A percentile compares a stretch with the other conserved stretches of the same genome.
These are phyloP conservation scores for Beauveria sp. DNA, from an alignment of 2,329 filamentous ascomycete genomes.

Conservation along the genomic window DNA sequence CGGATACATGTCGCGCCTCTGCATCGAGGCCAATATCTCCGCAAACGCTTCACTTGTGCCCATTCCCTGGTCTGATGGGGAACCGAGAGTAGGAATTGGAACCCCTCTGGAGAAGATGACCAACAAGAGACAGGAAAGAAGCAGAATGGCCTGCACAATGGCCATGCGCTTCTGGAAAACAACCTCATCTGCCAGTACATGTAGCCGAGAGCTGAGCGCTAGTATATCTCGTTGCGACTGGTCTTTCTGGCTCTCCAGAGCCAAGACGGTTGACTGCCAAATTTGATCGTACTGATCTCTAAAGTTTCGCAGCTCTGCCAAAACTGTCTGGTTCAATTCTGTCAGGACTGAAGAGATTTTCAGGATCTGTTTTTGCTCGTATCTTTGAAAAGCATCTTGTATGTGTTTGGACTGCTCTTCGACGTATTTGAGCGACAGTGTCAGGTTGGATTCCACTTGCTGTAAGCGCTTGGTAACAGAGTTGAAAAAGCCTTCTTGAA, in stretches of 20 bases:
- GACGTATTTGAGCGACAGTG: slow-evolving; percentile 88
- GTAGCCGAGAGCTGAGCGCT: slow-evolving; percentile 72
- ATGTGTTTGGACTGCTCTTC: slow-evolving; percentile 90
- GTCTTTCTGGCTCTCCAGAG: slow-evolving; percentile 81
- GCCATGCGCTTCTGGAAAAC: slow-evolving; percentile 83
- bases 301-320: slow-evolving; percentile 69
- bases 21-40: slow-evolving; percentile 15
- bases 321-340: slow-evolving; percentile 78
- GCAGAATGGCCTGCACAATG: slow-evolving; percentile 80
- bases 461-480: slow-evolving; percentile 88
- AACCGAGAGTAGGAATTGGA: slow-evolving; percentile 26
- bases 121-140: slow-evolving; percentile 78
- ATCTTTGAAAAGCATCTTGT: slow-evolving; percentile 75
- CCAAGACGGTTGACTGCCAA: slow-evolving; percentile 91
- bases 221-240: slow-evolving; percentile 76
- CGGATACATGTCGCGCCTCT: slow-evolving; percentile 10
- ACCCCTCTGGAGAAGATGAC: slow-evolving; percentile 68
- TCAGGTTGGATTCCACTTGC: slow-evolving; percentile 85
- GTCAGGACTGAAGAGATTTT: slow-evolving; percentile 78
- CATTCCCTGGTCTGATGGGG: slow-evolving; percentile 22
- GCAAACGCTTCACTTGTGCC: slow-evolving; percentile 16
- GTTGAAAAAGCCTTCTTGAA: slow-evolving; percentile 97
- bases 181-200: slow-evolving; percentile 87
- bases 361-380: slow-evolving; percentile 79
- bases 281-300: slow-evolving; percentile 88